Evolutionary conservation across 1,284 basidiomycete species (phyloP).

Genomic region (Leccinum ponderosum): DNA sequence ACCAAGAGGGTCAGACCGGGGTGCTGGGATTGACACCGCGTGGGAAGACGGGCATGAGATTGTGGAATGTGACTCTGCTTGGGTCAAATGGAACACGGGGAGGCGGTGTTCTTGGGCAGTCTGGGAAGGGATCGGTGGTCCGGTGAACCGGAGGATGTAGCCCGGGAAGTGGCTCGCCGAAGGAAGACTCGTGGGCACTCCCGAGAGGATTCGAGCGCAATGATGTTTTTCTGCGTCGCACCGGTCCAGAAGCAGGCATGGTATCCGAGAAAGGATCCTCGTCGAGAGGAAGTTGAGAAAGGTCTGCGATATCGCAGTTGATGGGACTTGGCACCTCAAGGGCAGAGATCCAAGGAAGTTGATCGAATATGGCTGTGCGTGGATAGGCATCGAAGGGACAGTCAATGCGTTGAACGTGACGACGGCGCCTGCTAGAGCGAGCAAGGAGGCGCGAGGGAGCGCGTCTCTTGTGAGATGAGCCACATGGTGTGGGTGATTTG

Average conservation of each 20-base stretch:
- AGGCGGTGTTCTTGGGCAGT: conserved; percentile 42
- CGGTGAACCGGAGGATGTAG: conserved; percentile 21
- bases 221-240: conserved; percentile 55
- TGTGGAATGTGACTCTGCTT: conserved; percentile 51
- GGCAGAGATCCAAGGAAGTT: conserved; percentile 60
- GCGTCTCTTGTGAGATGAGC: conserved; percentile 33
- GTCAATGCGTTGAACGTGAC: conserved; percentile 35
- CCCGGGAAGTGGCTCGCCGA: conserved; percentile 12
- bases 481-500: conserved; percentile 41
- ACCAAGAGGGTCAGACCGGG: conserved; percentile 15
- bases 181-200: conserved; percentile 20
- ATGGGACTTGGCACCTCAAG: conserved; percentile 45
- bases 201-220: conserved; percentile 49
- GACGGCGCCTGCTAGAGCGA: conserved; percentile 38
- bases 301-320: conserved; percentile 56
- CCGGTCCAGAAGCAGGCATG: conserved; percentile 45
- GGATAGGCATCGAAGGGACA: conserved; percentile 30
- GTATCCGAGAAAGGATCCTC: conserved; percentile 28
- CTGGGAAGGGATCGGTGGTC: conserved; percentile 19
- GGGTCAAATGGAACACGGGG: conserved; percentile 43
- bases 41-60: conserved; percentile 60
- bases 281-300: conserved; percentile 47
- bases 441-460: conserved; percentile 19
- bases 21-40: conserved; percentile 20
- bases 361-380: conserved; percentile 47